Evolutionary conservation across 2,329 filamentous ascomycete genomes (phyloP).

Genomic region (Colletotrichum gigasporum): DNA sequence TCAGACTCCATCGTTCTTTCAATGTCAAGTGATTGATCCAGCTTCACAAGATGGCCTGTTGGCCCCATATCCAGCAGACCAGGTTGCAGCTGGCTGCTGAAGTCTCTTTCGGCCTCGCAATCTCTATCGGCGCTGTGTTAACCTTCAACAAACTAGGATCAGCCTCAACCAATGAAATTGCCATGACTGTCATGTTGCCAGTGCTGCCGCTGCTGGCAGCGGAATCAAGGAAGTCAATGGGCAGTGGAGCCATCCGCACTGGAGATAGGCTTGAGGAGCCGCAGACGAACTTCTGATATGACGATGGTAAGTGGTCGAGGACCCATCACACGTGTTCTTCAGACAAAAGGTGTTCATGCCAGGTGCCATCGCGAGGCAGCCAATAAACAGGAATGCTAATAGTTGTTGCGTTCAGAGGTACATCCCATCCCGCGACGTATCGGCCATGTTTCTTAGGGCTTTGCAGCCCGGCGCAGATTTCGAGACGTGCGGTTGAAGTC

Average conservation of each 20-base stretch:
- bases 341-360: not conserved
- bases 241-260: too few species aligned
- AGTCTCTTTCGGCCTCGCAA: not conserved
- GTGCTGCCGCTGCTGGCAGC: not conserved
- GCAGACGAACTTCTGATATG: not conserved
- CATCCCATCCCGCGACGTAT: not conserved
- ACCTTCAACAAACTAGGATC: not conserved
- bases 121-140: not conserved
- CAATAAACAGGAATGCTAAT: not conserved
- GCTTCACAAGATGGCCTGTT: not conserved
- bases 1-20: too few species aligned
- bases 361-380: not conserved
- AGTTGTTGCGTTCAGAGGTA: not conserved
- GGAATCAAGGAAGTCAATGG: not conserved
- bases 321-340: not conserved
- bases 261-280: too few species aligned
- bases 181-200: not conserved
- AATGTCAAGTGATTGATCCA: too few species aligned
- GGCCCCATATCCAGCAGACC: not conserved
- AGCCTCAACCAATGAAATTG: not conserved
- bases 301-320: too few species aligned
- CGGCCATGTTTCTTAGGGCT: not conserved
- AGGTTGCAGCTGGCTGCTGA: not conserved
- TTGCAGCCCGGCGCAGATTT: not conserved
- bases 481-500: slow-evolving; percentile 1